These are phyloP conservation scores for Backusella morwellensis DNA, from an alignment of 192 early-diverging fungal species.

Conservation along the genomic window DNA sequence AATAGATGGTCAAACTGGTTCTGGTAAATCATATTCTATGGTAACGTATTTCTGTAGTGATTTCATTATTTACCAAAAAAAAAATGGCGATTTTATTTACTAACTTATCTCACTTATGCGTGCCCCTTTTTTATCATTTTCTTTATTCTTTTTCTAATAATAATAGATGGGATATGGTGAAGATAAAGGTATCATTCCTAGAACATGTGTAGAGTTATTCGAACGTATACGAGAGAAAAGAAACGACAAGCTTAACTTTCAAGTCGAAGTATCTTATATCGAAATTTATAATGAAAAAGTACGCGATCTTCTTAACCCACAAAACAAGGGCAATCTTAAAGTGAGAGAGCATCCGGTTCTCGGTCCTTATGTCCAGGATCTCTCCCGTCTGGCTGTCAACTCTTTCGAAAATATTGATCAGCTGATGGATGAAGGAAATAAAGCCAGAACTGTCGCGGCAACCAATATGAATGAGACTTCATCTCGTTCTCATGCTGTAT, in stretches of 20 bases:
- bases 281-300: slow-evolving; percentile 91
- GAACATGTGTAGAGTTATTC: slow-evolving; percentile 79
- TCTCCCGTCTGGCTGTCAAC: slow-evolving; percentile 80
- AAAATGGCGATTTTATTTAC: background rate
- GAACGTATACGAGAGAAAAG: slow-evolving; percentile 48
- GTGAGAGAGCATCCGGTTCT: slow-evolving; percentile 79
- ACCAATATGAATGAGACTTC: slow-evolving; percentile 96
- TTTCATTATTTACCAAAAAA: background rate
- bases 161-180: slow-evolving; percentile 66
- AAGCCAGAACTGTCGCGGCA: slow-evolving; percentile 83
- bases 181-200: slow-evolving; percentile 86
- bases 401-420: slow-evolving; percentile 66
- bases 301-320: slow-evolving; percentile 75
- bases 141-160: background rate
- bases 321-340: slow-evolving; percentile 63
- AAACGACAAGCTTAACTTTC: slow-evolving; percentile 46
- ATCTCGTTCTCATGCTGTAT: slow-evolving; percentile 85
- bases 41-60: slow-evolving; percentile 35
- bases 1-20: slow-evolving; percentile 77
- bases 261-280: slow-evolving; percentile 84
- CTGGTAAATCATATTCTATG: slow-evolving; percentile 71
- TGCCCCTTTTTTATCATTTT: background rate
- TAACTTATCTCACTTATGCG: background rate
- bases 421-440: slow-evolving; percentile 79
- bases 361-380: slow-evolving; percentile 90